Percentiles rank a stretch among this genome's conserved stretches.
Evolutionary conservation across 1,284 basidiomycete genomes (phyloP).

Genomic region (Termitomyces sp.): DNA sequence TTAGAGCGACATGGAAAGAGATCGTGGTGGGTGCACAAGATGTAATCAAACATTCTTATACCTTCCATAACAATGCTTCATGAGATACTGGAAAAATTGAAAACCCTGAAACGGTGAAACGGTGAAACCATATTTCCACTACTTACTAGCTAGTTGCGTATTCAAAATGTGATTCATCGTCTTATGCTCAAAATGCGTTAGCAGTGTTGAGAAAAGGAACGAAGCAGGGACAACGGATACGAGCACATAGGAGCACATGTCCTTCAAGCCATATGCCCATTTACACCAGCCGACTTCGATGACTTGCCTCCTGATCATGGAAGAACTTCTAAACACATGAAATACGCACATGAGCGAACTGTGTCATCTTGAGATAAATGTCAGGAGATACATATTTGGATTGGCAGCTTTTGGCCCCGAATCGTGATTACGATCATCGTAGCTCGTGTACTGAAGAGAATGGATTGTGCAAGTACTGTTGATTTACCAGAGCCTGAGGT

Average conservation of each 20-base stretch:
- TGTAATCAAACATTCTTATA: too few species aligned
- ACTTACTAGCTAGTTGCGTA: too few species aligned
- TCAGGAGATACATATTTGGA: not conserved
- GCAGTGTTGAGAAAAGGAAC: not conserved
- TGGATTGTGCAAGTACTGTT: too few species aligned
- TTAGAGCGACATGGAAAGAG: too few species aligned
- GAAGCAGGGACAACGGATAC: not conserved
- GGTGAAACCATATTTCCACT: too few species aligned
- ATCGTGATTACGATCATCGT: not conserved
- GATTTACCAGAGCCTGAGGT: too few species aligned
- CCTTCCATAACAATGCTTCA: too few species aligned
- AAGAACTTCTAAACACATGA: not conserved
- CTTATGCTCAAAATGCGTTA: not conserved
- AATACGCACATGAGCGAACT: not conserved
- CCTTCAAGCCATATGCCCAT: not conserved
- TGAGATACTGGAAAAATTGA: too few species aligned
- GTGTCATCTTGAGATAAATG: too few species aligned
- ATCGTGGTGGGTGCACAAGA: too few species aligned
- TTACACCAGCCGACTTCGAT: not conserved
- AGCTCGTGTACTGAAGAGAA: too few species aligned
- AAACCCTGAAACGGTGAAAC: too few species aligned
- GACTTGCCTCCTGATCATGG: not conserved
- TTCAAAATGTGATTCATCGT: not conserved
- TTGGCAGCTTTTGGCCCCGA: not conserved
- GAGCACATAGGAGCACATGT: not conserved